Evolutionary conservation across 1,284 basidiomycete species (phyloP).

Genomic region (Apiotrichum mycotoxinovorans): DNA sequence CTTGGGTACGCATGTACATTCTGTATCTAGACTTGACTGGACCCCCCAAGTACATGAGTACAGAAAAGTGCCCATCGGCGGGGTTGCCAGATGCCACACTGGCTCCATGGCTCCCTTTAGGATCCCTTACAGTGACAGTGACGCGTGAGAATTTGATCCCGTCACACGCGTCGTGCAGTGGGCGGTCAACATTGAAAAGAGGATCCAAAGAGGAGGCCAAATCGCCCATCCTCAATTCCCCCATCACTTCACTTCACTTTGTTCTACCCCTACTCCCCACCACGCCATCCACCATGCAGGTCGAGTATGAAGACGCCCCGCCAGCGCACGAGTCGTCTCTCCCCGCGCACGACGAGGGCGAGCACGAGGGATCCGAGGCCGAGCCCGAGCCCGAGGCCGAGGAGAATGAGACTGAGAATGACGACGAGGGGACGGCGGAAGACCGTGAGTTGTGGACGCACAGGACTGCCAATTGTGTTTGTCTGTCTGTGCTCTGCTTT

Average conservation of each 20-base stretch:
- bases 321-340: neutral
- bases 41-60: too few species aligned
- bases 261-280: neutral
- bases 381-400: conserved; percentile 4
- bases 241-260: neutral
- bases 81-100: too few species aligned
- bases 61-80: too few species aligned
- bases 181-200: too few species aligned
- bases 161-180: neutral
- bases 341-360: neutral
- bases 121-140: too few species aligned
- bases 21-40: too few species aligned
- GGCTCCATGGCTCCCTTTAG: too few species aligned
- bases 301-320: conserved; percentile 17
- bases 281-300: conserved; percentile 15
- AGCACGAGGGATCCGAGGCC: neutral
- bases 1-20: too few species aligned
- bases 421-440: neutral
- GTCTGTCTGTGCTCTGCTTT: too few species aligned
- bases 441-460: neutral
- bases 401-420: conserved; percentile 1
- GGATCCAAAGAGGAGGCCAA: too few species aligned
- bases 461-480: too few species aligned
- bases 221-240: neutral
- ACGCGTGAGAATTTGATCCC: neutral